Evolutionary conservation across 2,329 filamentous ascomycete genomes (phyloP).

Genomic region (Paecilomyces sp.): DNA sequence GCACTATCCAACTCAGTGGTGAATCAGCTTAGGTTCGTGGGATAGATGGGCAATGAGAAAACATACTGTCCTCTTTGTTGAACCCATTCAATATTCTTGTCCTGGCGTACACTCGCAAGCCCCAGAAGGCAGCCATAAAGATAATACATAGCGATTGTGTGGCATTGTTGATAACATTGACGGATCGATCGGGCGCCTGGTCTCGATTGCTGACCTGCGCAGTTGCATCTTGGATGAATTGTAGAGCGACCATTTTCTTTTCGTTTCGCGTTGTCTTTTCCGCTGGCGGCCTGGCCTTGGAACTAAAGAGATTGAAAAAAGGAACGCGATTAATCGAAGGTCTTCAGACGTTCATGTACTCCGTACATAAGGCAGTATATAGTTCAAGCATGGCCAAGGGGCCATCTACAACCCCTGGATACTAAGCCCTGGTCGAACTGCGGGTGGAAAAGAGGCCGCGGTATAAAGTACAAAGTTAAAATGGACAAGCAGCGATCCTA

Average conservation of each 20-base stretch:
- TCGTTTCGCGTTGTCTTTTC: background rate
- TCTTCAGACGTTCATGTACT: background rate
- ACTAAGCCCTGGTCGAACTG: background rate
- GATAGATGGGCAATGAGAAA: background rate
- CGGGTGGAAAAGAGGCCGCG: background rate
- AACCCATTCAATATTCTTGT: constrained; percentile 15
- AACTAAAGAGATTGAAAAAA: background rate
- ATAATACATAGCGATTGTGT: constrained; percentile 21
- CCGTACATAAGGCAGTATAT: background rate
- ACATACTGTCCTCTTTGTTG: constrained; percentile 20
- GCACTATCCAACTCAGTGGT: background rate
- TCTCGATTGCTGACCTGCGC: background rate
- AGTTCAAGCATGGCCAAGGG: background rate
- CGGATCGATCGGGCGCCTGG: constrained; percentile 9
- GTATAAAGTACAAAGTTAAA: background rate
- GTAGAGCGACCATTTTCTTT: background rate
- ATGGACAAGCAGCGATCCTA: background rate
- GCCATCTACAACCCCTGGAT: background rate
- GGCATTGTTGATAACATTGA: constrained; percentile 18
- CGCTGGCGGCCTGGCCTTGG: background rate
- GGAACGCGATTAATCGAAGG: background rate
- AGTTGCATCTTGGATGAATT: background rate
- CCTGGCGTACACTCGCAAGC: constrained; percentile 16
- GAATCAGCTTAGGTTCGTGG: background rate
- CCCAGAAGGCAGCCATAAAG: constrained; percentile 18